Percentiles rank a stretch among this genome's conserved stretches.
phyloP scores from a whole-genome alignment of 257 asterid genomes.

The Primulina tabacum region DNA sequence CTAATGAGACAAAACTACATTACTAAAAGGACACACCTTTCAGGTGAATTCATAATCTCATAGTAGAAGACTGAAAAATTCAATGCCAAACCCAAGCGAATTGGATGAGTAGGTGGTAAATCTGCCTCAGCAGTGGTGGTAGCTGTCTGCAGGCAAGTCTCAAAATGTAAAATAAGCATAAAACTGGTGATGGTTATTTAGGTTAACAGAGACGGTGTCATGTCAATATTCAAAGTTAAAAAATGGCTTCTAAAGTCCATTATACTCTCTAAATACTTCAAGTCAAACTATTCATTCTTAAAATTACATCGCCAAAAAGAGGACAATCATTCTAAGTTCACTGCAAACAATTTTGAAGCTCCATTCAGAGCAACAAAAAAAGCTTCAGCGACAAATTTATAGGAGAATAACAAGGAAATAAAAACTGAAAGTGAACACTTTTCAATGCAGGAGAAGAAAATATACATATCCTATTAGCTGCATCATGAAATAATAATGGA shows the following conservation, averaged over 20 bases:
- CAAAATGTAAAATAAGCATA: constrained; percentile 25
- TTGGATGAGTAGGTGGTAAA: constrained; percentile 86
- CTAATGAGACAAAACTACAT: constrained; percentile 11
- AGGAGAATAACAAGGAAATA: neutral
- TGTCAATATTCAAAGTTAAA: neutral
- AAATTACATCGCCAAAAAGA: neutral
- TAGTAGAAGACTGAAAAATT: constrained; percentile 89
- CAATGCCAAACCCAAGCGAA: constrained; percentile 89
- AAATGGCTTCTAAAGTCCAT: constrained; percentile 6
- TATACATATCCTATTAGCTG: neutral
- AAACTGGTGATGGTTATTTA: neutral
- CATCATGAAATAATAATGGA: neutral
- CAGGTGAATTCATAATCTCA: constrained; percentile 83
- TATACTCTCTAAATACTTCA: neutral
- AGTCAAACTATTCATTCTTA: neutral
- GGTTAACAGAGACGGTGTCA: neutral
- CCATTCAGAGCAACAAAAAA: neutral
- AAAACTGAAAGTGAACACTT: constrained; percentile 5
- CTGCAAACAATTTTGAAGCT: constrained; percentile 2
- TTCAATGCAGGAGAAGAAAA: neutral
- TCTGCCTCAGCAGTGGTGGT: constrained; percentile 75
- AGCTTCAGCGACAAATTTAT: constrained; percentile 6
- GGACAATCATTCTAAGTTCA: neutral
- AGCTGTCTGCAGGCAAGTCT: constrained; percentile 52
- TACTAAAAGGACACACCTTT: constrained; percentile 52